A percentile compares a stretch with the other conserved stretches of the same genome.
Conservation (phyloP, 2,329 filamentous ascomycete species). For the Fusarium cicatricum region DNA sequence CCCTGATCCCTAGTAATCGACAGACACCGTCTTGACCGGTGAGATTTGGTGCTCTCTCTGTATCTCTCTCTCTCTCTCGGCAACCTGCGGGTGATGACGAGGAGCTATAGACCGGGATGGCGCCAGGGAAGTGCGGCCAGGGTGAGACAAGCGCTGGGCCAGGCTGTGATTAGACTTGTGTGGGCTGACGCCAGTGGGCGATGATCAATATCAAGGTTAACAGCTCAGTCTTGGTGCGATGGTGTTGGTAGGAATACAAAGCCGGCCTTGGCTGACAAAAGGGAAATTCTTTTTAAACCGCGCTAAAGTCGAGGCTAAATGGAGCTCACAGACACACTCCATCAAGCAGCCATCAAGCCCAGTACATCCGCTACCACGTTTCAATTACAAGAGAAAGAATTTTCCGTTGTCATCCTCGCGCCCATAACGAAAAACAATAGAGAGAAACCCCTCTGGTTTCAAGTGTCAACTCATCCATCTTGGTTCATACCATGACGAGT, state of each 20-base stretch:
- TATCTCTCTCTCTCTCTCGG: not conserved
- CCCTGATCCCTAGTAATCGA: not conserved
- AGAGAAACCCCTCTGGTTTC: too few relatives aligned
- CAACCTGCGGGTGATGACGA: constrained; percentile 1
- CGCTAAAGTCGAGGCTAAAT: not conserved
- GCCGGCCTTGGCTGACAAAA: not conserved
- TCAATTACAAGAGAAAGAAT: not conserved
- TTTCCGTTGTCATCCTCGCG: too few relatives aligned
- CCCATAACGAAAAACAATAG: too few relatives aligned
- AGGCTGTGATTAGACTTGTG: constrained; percentile 3
- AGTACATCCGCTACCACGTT: not conserved
- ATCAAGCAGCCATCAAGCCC: too few relatives aligned
- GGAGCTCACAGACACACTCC: too few relatives aligned
- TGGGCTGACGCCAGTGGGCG: not conserved
- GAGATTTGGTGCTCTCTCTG: not conserved
- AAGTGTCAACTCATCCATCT: too few relatives aligned
- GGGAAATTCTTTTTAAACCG: constrained; percentile 1
- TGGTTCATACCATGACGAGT: too few relatives aligned
- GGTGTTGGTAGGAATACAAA: not conserved
- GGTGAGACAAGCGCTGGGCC: constrained; percentile 23
- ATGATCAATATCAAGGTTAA: constrained; percentile 4
- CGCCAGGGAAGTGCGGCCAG: constrained; percentile 17
- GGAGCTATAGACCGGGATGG: constrained; percentile 15
- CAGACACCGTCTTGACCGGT: not conserved
- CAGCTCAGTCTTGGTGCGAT: not conserved